Percentiles rank a stretch among this genome's conserved stretches.
These are phyloP conservation scores for Saitozyma podzolica DNA, from an alignment of 768 basidiomycete species.

Conservation along the genomic window DNA sequence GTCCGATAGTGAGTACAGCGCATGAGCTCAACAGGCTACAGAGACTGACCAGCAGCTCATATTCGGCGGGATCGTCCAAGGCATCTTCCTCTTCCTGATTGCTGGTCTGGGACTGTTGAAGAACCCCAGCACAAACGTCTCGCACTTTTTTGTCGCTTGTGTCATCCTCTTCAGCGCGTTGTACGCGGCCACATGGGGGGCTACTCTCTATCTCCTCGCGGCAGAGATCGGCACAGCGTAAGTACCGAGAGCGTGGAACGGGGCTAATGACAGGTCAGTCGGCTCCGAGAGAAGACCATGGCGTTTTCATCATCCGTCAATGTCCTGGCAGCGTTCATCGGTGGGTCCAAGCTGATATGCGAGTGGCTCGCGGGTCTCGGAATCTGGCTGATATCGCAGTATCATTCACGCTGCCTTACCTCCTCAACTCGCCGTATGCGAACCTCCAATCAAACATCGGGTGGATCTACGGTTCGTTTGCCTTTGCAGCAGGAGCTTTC, in stretches of 20 bases:
- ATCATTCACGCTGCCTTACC: constrained; percentile 7
- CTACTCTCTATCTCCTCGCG: constrained; percentile 1
- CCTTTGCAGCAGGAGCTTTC: background rate
- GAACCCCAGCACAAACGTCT: background rate
- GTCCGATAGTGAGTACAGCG: background rate
- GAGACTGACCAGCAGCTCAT: background rate
- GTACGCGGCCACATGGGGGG: background rate
- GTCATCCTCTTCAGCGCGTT: background rate
- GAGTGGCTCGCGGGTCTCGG: background rate
- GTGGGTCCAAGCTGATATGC: background rate
- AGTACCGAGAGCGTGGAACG: background rate
- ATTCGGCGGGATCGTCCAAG: background rate
- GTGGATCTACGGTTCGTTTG: constrained; percentile 8
- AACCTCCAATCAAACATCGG: constrained; percentile 1
- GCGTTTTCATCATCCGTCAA: background rate
- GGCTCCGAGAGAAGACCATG: constrained; percentile 8
- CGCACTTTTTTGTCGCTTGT: constrained; percentile 3
- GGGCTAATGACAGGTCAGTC: background rate
- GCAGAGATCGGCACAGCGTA: constrained; percentile 6
- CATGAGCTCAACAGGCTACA: no score
- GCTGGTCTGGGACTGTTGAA: constrained; percentile 1
- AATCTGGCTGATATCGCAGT: background rate
- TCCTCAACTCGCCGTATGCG: constrained; percentile 1
- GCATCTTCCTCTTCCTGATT: background rate
- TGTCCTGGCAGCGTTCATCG: background rate